A percentile compares a stretch with the other conserved stretches of the same genome.
Evolutionary conservation across 306 rosid genomes (phyloP).

Genomic region (Acacia melanoxylon): DNA sequence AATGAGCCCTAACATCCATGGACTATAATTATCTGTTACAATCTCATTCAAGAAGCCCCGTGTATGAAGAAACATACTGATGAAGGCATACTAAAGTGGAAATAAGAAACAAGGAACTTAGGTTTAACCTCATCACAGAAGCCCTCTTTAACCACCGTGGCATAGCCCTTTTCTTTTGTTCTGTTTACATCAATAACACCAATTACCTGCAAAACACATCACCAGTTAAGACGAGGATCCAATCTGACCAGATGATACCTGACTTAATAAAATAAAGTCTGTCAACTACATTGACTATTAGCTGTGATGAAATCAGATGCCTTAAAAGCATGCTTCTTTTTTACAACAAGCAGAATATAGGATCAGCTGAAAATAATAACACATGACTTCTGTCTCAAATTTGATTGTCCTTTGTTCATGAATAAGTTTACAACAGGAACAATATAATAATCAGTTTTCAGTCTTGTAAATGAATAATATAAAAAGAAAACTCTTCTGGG

Average conservation of each 20-base stretch:
- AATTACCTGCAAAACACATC: slow-evolving; percentile 59
- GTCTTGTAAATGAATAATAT: not conserved
- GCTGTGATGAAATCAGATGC: slow-evolving; percentile 12
- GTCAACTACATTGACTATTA: slow-evolving; percentile 3
- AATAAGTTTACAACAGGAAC: not conserved
- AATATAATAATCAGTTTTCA: slow-evolving; percentile 2
- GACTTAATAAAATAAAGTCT: slow-evolving; percentile 16
- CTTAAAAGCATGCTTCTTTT: slow-evolving; percentile 9
- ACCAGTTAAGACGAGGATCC: slow-evolving; percentile 16
- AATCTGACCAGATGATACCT: slow-evolving; percentile 23
- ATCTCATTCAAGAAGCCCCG: slow-evolving; percentile 22
- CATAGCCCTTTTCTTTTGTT: slow-evolving; percentile 89
- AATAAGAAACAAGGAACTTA: slow-evolving; percentile 31
- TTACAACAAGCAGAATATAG: slow-evolving; percentile 2
- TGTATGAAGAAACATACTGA: not conserved
- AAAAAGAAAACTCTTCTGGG: not conserved
- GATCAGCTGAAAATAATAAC: not conserved
- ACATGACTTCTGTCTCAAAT: not conserved
- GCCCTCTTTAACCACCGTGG: slow-evolving; percentile 86
- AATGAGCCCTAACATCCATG: slow-evolving; percentile 1
- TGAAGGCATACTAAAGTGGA: slow-evolving; percentile 22
- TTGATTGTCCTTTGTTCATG: not conserved
- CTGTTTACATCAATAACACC: slow-evolving; percentile 88
- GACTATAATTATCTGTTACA: slow-evolving; percentile 20
- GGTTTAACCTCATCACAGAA: slow-evolving; percentile 87